Percentiles rank a stretch among this genome's conserved stretches.
These are phyloP conservation scores for Hypoxylon fragiforme DNA, from an alignment of 495 filamentous ascomycete species.

Conservation along the genomic window DNA sequence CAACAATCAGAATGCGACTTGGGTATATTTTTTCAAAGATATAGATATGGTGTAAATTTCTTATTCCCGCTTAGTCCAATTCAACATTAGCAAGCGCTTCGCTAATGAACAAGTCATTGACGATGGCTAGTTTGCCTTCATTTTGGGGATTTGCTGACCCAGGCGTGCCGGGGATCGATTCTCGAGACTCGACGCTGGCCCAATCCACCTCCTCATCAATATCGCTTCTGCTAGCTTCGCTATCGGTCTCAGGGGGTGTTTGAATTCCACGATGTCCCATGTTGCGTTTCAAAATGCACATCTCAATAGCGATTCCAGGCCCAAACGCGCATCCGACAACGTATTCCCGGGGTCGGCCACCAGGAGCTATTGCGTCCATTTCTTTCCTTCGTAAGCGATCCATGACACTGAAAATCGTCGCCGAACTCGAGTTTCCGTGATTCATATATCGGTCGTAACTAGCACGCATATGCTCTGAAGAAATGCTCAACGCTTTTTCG, in stretches of 20 bases:
- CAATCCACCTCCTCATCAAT: conserved; percentile 40
- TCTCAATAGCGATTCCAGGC: conserved; percentile 65
- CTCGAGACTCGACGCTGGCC: conserved; percentile 28
- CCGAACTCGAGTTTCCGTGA: conserved; percentile 64
- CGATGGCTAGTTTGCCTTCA: conserved; percentile 7
- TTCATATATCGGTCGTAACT: conserved; percentile 65
- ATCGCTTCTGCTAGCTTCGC: conserved; percentile 46
- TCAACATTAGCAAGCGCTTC: conserved; percentile 27
- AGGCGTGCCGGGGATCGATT: conserved; percentile 24
- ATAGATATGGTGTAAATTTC: neutral
- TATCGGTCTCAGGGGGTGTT: conserved; percentile 52
- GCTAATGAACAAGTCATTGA: conserved; percentile 17
- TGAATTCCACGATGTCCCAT: conserved; percentile 32
- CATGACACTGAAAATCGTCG: conserved; percentile 64
- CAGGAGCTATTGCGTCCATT: conserved; percentile 55
- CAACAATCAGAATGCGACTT: conserved; percentile 12
- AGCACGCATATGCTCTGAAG: conserved; percentile 61
- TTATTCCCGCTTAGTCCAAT: conserved; percentile 13
- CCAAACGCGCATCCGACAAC: conserved; percentile 69
- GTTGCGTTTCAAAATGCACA: conserved; percentile 60
- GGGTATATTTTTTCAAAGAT: conserved; percentile 20
- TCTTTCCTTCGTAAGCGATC: conserved; percentile 60
- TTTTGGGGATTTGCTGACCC: conserved; percentile 11
- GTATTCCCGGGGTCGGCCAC: conserved; percentile 51
- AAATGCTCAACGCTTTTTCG: conserved; percentile 56